Evolutionary conservation across 805 yeast genomes (phyloP), one percentile per base, ranked within the genome.

Genomic region (Candida berthetii): DNA sequence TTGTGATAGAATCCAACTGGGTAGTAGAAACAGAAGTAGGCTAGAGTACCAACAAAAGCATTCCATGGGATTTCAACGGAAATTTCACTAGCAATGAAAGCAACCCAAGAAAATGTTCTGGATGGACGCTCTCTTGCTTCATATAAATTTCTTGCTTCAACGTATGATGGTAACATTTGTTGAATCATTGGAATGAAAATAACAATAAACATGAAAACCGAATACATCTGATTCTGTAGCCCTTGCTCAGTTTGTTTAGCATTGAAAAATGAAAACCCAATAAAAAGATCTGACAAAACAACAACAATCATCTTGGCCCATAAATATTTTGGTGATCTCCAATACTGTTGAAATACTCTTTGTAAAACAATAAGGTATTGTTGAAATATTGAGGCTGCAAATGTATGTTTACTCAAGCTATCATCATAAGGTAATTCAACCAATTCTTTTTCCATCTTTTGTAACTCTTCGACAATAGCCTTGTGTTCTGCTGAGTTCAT

Each of bases 71-170:
- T 58, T 58, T 76, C 82, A 19, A 72, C 64, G 11, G 66, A 49
- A 24, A 67, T 61, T 52, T 57, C 72, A 55, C 65, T 59, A 47
- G 66, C 40, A 42, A 81, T 59, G 41, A 82, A 76, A 1, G 80
- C 77, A 52, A 68, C 51, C 89, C 89, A 82, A 38, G 78, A 69
- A 61, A 79, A 83, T 3, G 87, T 78, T 55, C 74, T 80, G 1
- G 88, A 78, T 25, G 85, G 85, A 42, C 85, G 71, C 60, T 82
- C 90, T 60, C 90, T 74, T 36, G 74, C 84, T 60, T 82, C 89
- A 50, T 78, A 82, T 31, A 82, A 59, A 46, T 76, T 76, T 63
- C 89, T 70, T 52, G 78, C 82, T 36, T 62, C 58, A 35, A 74
- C 74, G 50, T 70, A 84, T 53, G 74, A 66, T 19, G 85, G 86